These are phyloP conservation scores for Eleusine coracana DNA, from an alignment of 176 grass and related monocot genomes.

Conservation along the genomic window DNA sequence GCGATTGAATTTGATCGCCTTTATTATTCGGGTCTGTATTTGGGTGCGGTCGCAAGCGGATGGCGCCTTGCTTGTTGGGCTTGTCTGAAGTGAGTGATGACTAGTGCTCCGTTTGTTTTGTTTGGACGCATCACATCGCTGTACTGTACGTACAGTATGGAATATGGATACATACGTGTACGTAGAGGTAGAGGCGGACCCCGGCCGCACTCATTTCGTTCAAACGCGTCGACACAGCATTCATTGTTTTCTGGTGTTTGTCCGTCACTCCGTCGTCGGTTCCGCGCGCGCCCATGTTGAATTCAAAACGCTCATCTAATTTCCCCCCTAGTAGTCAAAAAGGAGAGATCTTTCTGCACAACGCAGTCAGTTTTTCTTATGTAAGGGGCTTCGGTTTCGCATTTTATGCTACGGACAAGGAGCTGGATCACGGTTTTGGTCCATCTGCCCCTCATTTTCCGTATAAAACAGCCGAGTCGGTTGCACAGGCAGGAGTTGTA, in stretches of 20 bases:
- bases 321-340: background rate
- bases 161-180: no score
- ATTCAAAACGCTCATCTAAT: no score
- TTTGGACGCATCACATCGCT: no score
- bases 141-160: no score
- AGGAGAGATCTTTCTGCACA: background rate
- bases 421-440: background rate
- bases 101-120: no score
- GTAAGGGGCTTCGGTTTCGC: no score
- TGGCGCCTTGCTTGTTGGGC: background rate
- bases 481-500: background rate
- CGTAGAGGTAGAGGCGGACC: no score
- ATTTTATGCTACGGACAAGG: background rate
- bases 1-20: no score
- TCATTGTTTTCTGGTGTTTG: background rate
- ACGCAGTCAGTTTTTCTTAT: no score
- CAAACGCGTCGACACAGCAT: background rate
- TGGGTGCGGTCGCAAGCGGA: background rate
- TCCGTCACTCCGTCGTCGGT: no score
- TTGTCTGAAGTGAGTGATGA: no score
- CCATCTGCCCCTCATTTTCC: background rate
- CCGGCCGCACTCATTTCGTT: no score
- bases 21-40: background rate
- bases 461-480: background rate
- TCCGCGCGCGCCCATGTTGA: background rate